Percentiles rank a stretch among this genome's conserved stretches.
Conservation (phyloP, 345 rosid genomes). For the Bruguiera gymnorhiza region DNA sequence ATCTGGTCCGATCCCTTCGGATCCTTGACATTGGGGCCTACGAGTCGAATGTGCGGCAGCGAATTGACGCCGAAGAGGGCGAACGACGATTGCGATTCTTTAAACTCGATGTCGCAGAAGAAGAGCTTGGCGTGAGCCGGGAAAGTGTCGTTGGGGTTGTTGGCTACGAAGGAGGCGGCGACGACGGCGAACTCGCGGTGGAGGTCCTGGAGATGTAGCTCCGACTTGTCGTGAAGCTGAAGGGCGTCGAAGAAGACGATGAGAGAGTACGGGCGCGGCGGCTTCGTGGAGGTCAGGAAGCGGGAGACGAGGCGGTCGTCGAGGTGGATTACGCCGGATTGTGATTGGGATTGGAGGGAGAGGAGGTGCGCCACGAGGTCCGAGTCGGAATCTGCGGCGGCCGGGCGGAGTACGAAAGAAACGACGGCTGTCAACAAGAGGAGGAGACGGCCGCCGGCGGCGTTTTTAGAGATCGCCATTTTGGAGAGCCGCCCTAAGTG, state of each 20-base stretch:
- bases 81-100: conserved; percentile 61
- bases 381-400: conserved; percentile 32
- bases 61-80: conserved; percentile 74
- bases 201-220: conserved; percentile 70
- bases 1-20: conserved; percentile 61
- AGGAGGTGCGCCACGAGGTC: conserved; percentile 60
- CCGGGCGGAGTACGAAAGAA: conserved; percentile 1
- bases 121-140: conserved; percentile 49
- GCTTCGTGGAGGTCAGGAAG: conserved; percentile 59
- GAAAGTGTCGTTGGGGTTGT: conserved; percentile 46
- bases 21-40: conserved; percentile 42
- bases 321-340: conserved; percentile 70
- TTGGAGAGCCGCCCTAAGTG: not conserved
- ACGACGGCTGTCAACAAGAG: conserved; percentile 29
- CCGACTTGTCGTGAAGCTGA: conserved; percentile 59
- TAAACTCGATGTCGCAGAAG: conserved; percentile 82
- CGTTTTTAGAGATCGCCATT: conserved; percentile 16
- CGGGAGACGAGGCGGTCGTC: conserved; percentile 73
- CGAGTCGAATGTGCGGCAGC: conserved; percentile 87
- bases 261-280: conserved; percentile 71
- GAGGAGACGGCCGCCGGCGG: not conserved
- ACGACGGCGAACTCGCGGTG: conserved; percentile 65
- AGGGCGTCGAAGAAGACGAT: conserved; percentile 88
- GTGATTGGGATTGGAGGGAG: conserved; percentile 56
- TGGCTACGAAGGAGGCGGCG: conserved; percentile 65